Percentiles rank a stretch among this genome's conserved stretches.
Evolutionary conservation across 1,139 yeast species (phyloP).

Genomic region (Ashbya aceris): DNA sequence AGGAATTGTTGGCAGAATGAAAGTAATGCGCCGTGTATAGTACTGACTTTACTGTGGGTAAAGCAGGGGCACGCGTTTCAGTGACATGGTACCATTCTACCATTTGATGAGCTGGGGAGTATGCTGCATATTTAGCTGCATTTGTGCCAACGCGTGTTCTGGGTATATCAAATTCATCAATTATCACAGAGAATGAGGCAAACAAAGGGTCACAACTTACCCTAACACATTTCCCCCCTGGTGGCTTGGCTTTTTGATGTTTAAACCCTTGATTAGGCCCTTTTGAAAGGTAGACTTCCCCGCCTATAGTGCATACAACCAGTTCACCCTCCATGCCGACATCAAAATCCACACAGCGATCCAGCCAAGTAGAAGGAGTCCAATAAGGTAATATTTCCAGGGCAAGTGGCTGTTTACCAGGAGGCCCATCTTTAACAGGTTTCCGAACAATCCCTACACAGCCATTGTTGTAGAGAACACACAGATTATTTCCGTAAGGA

Average conservation of each 20-base stretch:
- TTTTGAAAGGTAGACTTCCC: slow-evolving; percentile 43
- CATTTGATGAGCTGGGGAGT: slow-evolving; percentile 33
- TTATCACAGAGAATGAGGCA: slow-evolving; percentile 57
- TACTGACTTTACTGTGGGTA: no score
- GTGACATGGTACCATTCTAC: slow-evolving; percentile 34
- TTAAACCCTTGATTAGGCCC: slow-evolving; percentile 11
- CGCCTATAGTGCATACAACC: slow-evolving; percentile 57
- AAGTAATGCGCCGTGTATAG: no score
- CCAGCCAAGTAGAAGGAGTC: slow-evolving; percentile 25
- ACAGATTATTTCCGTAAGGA: slow-evolving; percentile 23
- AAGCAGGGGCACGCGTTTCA: no score
- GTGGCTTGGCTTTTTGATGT: slow-evolving; percentile 18
- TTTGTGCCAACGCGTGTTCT: slow-evolving; percentile 16
- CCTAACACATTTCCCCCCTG: slow-evolving; percentile 29
- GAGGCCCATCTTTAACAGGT: slow-evolving; percentile 13
- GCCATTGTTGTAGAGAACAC: slow-evolving; percentile 25
- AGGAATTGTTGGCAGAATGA: no score
- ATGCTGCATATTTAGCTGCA: no score
- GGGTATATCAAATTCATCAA: slow-evolving; percentile 51
- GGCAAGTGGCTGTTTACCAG: slow-evolving; percentile 20
- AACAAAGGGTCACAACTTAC: slow-evolving; percentile 63
- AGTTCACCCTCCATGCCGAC: slow-evolving; percentile 62
- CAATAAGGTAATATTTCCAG: slow-evolving; percentile 27
- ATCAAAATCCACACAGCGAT: slow-evolving; percentile 48
- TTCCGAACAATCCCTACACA: slow-evolving; percentile 21